Evolutionary conservation across 140 eudicot species (phyloP), one percentile per base, ranked within the genome.

Genomic region (Ambrosia hybrid): DNA sequence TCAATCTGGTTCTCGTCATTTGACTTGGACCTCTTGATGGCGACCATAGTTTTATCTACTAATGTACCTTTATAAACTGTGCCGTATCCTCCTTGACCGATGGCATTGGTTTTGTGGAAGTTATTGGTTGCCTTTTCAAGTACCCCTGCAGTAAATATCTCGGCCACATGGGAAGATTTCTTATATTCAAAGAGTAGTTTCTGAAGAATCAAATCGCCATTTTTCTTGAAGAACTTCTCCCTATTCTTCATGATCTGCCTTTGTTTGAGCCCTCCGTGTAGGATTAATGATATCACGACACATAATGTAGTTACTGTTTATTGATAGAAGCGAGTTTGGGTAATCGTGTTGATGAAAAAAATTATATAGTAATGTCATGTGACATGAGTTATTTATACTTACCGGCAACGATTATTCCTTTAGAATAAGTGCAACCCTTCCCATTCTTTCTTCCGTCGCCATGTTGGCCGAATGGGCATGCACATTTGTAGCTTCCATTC

Each of bases 401-500:
- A 79, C 80, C 53, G 9, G 36, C 38, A 39, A 72, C 46, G 57
- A 78, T 48, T 3, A 68, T 45, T 4, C 17, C 45, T 41, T 43
- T 12, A 34, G n/a, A 3, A 68, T 68, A 51, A 68, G 62, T 11
- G 63, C 87, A 79, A 15, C 84, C 77, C 34, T 9, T 55, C 46
- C 87, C 87, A 36, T n/a, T 16, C 8, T 51, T 72, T 46, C 41
- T 53, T n/a, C 87, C 87, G 69, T 79, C 84, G 9, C 87, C 84
- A 3, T 9, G 41, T 68, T 61, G 49, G 38, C 77, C 80, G 37
- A 66, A 71, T 61, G 80, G 84, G 73, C 87, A 83, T 26, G 73
- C 10, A 58, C 87, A 83, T 6, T 46, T 62, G 56, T 79, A 76
- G 39, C 77, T 76, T 9, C 84, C 87, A 0, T 52, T 43, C 12